Evolutionary conservation across 371 early-diverging fungal genomes (phyloP), one percentile per base, ranked within the genome.

Genomic region (Lichtheimia corymbifera): DNA sequence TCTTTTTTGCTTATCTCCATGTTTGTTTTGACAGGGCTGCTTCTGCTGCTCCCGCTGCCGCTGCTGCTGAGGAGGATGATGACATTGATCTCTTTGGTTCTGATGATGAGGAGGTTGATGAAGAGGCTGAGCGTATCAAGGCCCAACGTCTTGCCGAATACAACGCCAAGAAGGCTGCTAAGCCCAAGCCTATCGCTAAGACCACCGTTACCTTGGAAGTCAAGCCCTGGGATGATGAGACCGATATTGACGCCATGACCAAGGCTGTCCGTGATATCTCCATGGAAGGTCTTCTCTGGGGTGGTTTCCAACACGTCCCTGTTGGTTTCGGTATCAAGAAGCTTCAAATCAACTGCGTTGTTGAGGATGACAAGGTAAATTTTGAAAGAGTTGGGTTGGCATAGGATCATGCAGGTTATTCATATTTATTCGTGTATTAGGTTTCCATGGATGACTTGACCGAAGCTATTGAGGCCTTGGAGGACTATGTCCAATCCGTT

Each of bases 171-270:
- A 97, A 97, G 90, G 94, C 92, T 54, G 80, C 82, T 68, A 96
- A 94, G 92, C 95, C 97, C 68, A 90, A 89, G 82, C 79, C 88
- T 58, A 84, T 84, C 68, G 96, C 96, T 78, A 97, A 97, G 91
- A 94, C 96, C 71, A 88, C 90, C 74, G 81, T 96, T 73, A 86
- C 90, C 68, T 85, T 94, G 50, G 97, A 97, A 63, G 89, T 96
- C 72, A 97, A 97, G 92, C 96, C 97, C 68, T 97, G 97, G 97
- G 97, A 96, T 82, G 95, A 95, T 79, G 96, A 95, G 68, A 97
- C 97, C 59, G 86, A 91, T 68, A 85, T 95, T 82, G 84, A 77
- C 35, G 93, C 76, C 50, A 74, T 97, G 69, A 91, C 92, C 72
- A 69, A 68, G 12, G 65, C 68, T 64, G 93, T 97, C 80, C 83